Base-by-base conservation (phyloP, 2,329 filamentous ascomycete species). In the Fusarium sp. region DNA sequence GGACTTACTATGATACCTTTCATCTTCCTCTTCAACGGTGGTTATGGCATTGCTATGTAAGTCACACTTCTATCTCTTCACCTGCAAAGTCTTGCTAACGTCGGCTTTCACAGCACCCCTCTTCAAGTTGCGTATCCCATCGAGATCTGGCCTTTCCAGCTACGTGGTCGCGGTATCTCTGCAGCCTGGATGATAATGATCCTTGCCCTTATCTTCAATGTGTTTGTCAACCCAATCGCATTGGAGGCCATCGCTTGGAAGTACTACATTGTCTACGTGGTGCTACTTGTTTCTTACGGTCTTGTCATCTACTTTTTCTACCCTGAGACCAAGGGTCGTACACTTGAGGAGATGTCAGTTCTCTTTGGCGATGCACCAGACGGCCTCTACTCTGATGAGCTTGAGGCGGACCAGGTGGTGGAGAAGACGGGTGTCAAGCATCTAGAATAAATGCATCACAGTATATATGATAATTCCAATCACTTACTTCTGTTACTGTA, bases 111-210 rank as follows among this genome's bases (percentile, higher is more conserved):
- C 1, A 63, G 60, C 9, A 63, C 60, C 10, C 60, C 60, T 2
- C 60, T 63, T 3, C 60, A 63, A 14, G 43, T 63, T 20, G 60
- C 60, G 1, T 63, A 63, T 13, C 60, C 60, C 15, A 31, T 63
- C 4, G 60, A 63, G n/a, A 13, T 63, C 1, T 63, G 60, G 60
- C 60, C 60, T 3, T 63, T 63, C 42, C 60, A 63, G 17, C 20
- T 63, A 24, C 60, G 60, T 5, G 61, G 60, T 4, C 60, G 60
- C 1, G 60, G 60, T 39, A 49, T 63, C 15, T 63, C 60, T 6
- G 60, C 60, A 38, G 24, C 44, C 7, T 63, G 60, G 60, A 63
- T 63, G 24, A 63, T 63, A 2, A 63, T 63, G 60, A 58, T 63
- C 8, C 6, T 42, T 3, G 60, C 60, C 0, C 60, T 63, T 1